phyloP scores from a whole-genome alignment of 768 basidiomycete species.

The Leucocoprinus sp. region DNA sequence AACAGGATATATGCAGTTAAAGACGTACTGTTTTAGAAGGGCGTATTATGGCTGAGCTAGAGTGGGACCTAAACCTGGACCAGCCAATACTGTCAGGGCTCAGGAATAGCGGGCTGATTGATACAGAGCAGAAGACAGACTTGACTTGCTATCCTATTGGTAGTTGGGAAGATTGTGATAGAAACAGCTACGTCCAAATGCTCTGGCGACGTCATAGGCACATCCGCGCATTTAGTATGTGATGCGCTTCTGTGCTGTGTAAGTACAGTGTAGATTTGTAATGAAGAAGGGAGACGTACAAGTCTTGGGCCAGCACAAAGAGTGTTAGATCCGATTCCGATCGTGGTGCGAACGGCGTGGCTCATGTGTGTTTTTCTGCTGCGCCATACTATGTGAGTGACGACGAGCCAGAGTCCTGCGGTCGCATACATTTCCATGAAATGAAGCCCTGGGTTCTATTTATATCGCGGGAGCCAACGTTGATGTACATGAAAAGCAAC shows the following conservation, averaged over 20 bases:
- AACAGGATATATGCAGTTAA: constrained; percentile 2
- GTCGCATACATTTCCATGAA: constrained; percentile 73
- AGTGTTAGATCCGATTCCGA: constrained; percentile 61
- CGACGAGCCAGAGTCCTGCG: constrained; percentile 46
- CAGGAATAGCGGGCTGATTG: constrained; percentile 5
- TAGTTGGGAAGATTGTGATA: constrained; percentile 48
- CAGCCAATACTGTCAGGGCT: constrained; percentile 60
- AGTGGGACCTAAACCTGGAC: constrained; percentile 59
- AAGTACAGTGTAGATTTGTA: neutral
- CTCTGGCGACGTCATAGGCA: constrained; percentile 58
- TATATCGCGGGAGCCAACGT: constrained; percentile 33
- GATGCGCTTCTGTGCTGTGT: constrained; percentile 47
- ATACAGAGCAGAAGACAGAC: neutral
- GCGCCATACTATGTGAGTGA: constrained; percentile 74
- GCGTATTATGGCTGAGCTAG: constrained; percentile 51
- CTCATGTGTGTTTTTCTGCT: constrained; percentile 58
- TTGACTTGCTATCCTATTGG: constrained; percentile 58
- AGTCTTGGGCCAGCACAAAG: constrained; percentile 55
- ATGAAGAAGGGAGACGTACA: constrained; percentile 29
- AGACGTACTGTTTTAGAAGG: constrained; percentile 39
- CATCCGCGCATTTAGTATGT: constrained; percentile 60
- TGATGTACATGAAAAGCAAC: constrained; percentile 43
- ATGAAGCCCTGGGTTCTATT: constrained; percentile 49
- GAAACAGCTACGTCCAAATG: constrained; percentile 65
- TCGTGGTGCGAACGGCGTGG: constrained; percentile 65